These are phyloP conservation scores for Blepharisma japonicum DNA, from an alignment of 73 alveolate genomes.

Conservation along the genomic window DNA sequence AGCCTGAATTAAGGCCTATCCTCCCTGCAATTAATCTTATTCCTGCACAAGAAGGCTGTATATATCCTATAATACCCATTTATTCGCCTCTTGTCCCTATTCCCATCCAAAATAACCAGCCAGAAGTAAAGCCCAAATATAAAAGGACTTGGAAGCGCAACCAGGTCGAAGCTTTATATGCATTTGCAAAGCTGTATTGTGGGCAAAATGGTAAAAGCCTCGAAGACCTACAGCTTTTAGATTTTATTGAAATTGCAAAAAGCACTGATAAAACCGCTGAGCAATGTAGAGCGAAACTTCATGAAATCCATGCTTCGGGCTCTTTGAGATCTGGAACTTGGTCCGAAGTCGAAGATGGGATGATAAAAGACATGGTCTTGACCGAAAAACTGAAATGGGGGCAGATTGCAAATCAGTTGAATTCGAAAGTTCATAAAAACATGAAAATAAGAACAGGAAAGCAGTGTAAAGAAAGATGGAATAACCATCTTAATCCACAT, in stretches of 20 bases:
- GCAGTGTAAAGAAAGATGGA: slow-evolving; percentile 33
- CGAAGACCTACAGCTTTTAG: background rate
- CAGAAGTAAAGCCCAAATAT: background rate
- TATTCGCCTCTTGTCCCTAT: no score
- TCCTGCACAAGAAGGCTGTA: no score
- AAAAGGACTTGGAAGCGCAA: background rate
- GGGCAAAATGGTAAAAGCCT: background rate
- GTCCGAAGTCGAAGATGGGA: slow-evolving; percentile 10
- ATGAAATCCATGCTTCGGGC: background rate
- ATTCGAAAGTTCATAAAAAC: background rate
- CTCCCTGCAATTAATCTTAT: no score
- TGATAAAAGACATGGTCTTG: background rate
- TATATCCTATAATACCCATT: no score
- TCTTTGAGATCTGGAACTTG: slow-evolving; percentile 2
- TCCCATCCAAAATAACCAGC: no score
- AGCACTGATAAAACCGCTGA: background rate
- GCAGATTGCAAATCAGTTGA: background rate
- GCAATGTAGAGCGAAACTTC: background rate
- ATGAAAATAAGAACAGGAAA: slow-evolving; percentile 47
- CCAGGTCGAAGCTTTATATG: background rate
- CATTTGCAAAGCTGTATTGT: background rate
- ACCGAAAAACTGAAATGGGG: slow-evolving; percentile 10
- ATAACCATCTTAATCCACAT: slow-evolving; percentile 82
- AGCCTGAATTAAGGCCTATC: no score
- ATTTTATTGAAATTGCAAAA: background rate